Evolutionary conservation across 139 green algal genomes (phyloP), one percentile per base, ranked within the genome.

Genomic region (Nannochloris sp.): DNA sequence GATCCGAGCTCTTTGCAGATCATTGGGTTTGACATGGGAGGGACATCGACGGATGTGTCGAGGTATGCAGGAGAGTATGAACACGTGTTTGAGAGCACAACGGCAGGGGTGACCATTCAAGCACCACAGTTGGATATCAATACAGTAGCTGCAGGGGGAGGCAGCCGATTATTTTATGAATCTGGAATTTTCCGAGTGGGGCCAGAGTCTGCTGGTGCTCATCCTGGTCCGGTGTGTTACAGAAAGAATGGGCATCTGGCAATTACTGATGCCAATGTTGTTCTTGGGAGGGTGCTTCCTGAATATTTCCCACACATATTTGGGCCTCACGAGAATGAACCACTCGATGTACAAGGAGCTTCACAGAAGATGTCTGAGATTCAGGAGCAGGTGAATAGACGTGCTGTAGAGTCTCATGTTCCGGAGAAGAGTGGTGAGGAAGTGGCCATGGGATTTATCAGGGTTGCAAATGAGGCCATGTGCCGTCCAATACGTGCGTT

Each of bases 1-100:
- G 49, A 55, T 30, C 13, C 50, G 4, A 53, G n/a, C 23, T 43
- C 57, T 16, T 62, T 65, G 28, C 82, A 96, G 73, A 73, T 95
- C 10, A 97, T 98, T 70, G 92, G 92, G 9, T 98, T 98, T 68
- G 92, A 98, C 73, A 98, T 98, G 92, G 92, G 92, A 17, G 92
- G 85, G 56, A 92, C 85, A 28, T 83, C 66, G 48, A 93, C 85
- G 5, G 92, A 98, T 64, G 92, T 98, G 5, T 90, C 77, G 5
- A 79, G 92, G 23, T 98, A 87, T 60, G 92, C 85, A 12, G 89
- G 89, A 31, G 63, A 46, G 13, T 91, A 89, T 63, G 88, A 93
- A 69, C 89, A 95, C 50, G 90, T 97, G 31, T 95, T 94, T 68
- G 92, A 98, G 71, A 93, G 84, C 69, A 88, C 81, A 36, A 96